Evolutionary conservation across 805 yeast species (phyloP), one percentile per base, ranked within the genome.

Genomic region (Starmerella stellata): DNA sequence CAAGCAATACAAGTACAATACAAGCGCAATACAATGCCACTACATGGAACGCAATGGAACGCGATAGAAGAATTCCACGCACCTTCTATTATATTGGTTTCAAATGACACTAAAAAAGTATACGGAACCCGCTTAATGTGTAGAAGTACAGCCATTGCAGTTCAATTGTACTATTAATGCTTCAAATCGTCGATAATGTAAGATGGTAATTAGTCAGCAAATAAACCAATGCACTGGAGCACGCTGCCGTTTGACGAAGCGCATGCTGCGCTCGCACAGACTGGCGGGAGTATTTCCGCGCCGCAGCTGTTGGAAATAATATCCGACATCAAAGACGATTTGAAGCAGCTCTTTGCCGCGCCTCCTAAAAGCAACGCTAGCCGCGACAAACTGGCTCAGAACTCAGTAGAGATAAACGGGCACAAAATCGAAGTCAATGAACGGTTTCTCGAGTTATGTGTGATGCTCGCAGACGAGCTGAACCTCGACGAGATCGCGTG

Each of bases 401-500:
- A 70, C 3, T 63, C 57, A 24, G 53, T 75, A 5, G 53, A 52
- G 8, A 61, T 83, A 24, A 59, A 64, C 16, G 74, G 67, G 49
- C 75, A 44, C 16, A 70, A 70, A 34, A 75, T 69, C 48, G 68
- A 69, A 42, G 56, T 85, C 24, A 81, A 78, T 51, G 62, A 70
- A 35, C 70, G 71, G 29, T 85, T 82, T 48, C 63, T 77, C 30
- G 65, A 72, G 38, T 63, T 69, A 3, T 68, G 82, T 1, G 62
- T 73, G 4, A 62, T 63, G 19, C 51, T 78, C 15, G 61, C 85
- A 0, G 79, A 74, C 45, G 73, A 72, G 29, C 63, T 87, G 38
- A 64, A 78, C 36, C 61, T 87, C 37, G 93, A 87, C 56, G 95
- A 87, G 54, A 38, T 78, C 21, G 63, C 69, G 2, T 69, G 80